Evolutionary conservation across 176 grass and related monocot genomes (phyloP), one percentile per base, ranked within the genome.

Genomic region (Panicum miliaceum): DNA sequence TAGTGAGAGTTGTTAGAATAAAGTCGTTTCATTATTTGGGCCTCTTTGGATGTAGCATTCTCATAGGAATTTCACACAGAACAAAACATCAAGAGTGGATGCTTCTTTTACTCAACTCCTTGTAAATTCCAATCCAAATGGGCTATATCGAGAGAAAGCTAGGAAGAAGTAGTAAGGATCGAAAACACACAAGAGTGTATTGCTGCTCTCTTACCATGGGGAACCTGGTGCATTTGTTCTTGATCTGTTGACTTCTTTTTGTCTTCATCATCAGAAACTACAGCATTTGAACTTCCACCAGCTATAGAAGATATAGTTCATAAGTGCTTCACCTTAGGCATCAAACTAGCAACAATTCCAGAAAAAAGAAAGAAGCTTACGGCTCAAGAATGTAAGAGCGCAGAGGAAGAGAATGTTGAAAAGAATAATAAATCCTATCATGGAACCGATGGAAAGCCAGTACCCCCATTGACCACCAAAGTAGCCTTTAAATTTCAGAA

Each of bases 381-480:
- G 85, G 14, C 88, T 91, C 78, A 93, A 85, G 86, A 80, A 93
- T 3, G 89, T 90, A 37, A 98, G 69, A 3, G 87, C 76, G 13
- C 90, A 64, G 61, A 91, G 27, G 76, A 88, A 98, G 8, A 98
- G 83, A 34, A 91, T 27, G 76, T 98, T 98, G 89, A 95, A 94
- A 59, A 98, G 20, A 81, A 93, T 66, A 56, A 60, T 43, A 73
- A 84, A 98, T 32, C 87, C 95, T 8, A 89, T 22, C 26, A 98
- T 50, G 13, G 89, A 92, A 61, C 85, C 92, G 4, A 98, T 79
- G 73, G 87, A 85, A 88, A 98, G 22, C 95, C 95, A 98, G 78
- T 81, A 98, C 22, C 92, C 94, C 43, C 88, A 85, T 1, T 84
- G 84, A 22, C 64, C 69, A 38, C 66, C 77, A 90, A 97, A 94